Evolutionary conservation across 768 basidiomycete genomes (phyloP).

Genomic region (Boletus reticuloceps): DNA sequence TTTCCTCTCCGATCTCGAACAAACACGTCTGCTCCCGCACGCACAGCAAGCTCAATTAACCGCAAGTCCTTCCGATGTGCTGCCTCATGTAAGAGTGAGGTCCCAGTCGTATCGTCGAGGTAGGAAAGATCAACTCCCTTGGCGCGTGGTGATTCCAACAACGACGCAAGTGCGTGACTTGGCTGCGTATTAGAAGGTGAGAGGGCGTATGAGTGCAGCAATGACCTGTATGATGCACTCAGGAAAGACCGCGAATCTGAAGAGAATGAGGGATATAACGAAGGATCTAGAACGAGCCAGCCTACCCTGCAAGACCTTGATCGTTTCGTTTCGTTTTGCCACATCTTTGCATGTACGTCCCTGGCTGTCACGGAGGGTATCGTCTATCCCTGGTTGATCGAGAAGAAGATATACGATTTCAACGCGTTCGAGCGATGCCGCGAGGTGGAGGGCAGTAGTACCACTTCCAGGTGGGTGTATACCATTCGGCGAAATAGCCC

Average conservation of each 20-base stretch:
- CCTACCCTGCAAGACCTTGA: slow-evolving; percentile 68
- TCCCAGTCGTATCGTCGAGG: slow-evolving; percentile 75
- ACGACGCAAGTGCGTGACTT: slow-evolving; percentile 44
- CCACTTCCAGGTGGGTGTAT: slow-evolving; percentile 71
- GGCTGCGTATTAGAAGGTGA: slow-evolving; percentile 47
- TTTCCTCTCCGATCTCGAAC: slow-evolving; percentile 75
- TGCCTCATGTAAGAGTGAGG: slow-evolving; percentile 83
- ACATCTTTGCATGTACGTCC: slow-evolving; percentile 72
- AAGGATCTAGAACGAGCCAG: not conserved
- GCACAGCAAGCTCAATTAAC: slow-evolving; percentile 79
- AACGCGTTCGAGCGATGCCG: slow-evolving; percentile 65
- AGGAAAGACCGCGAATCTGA: slow-evolving; percentile 76
- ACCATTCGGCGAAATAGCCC: slow-evolving; percentile 77
- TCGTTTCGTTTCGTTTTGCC: slow-evolving; percentile 64
- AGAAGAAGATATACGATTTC: slow-evolving; percentile 76
- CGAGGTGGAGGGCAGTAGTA: slow-evolving; percentile 69
- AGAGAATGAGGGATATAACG: slow-evolving; percentile 2
- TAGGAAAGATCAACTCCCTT: slow-evolving; percentile 75
- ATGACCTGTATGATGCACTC: slow-evolving; percentile 70
- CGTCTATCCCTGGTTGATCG: slow-evolving; percentile 78
- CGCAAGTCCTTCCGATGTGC: slow-evolving; percentile 76
- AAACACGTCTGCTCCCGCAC: slow-evolving; percentile 88
- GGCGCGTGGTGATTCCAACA: slow-evolving; percentile 68
- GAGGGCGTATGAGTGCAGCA: slow-evolving; percentile 71
- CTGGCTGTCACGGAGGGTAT: slow-evolving; percentile 63